Evolutionary conservation across 352 stramenopile species (phyloP).

Genomic region (Globisporangium polare): DNA sequence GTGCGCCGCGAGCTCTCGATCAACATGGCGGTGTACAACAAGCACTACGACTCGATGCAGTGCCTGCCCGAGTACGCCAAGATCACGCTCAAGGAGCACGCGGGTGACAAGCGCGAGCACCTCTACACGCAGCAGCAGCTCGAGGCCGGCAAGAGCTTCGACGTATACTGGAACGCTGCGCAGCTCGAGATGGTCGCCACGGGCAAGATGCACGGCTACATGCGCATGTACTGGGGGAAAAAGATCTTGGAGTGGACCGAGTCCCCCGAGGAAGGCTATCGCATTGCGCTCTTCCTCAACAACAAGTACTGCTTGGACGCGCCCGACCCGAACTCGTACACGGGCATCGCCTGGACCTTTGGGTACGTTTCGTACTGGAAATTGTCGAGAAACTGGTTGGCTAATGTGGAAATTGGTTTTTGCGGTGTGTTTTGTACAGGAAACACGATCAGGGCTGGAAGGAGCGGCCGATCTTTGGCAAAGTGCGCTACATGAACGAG

Average conservation of each 20-base stretch:
- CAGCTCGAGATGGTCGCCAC: constrained; percentile 94
- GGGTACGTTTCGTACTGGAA: constrained; percentile 21
- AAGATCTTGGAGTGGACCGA: constrained; percentile 98
- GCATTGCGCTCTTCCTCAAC: constrained; percentile 95
- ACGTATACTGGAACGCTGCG: constrained; percentile 98
- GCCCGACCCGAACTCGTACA: constrained; percentile 93
- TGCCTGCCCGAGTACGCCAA: constrained; percentile 90
- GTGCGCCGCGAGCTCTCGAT: constrained; percentile 95
- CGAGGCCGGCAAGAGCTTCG: constrained; percentile 90
- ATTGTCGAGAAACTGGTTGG: constrained; percentile 1
- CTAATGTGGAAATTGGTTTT: neutral
- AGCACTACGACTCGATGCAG: constrained; percentile 92
- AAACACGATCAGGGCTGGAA: constrained; percentile 98
- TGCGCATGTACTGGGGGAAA: constrained; percentile 99
- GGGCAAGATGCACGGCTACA: constrained; percentile 91
- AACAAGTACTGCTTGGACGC: constrained; percentile 98
- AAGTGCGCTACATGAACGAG: constrained; percentile 99
- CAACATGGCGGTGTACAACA: constrained; percentile 97
- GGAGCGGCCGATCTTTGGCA: constrained; percentile 96
- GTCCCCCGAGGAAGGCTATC: constrained; percentile 87
- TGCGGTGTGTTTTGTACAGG: constrained; percentile 13
- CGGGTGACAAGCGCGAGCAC: constrained; percentile 77
- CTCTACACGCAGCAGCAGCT: constrained; percentile 92
- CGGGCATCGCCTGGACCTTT: constrained; percentile 80
- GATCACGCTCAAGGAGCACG: constrained; percentile 91